Conservation (phyloP, 2,329 filamentous ascomycete species). For the Penicillium sp. region DNA sequence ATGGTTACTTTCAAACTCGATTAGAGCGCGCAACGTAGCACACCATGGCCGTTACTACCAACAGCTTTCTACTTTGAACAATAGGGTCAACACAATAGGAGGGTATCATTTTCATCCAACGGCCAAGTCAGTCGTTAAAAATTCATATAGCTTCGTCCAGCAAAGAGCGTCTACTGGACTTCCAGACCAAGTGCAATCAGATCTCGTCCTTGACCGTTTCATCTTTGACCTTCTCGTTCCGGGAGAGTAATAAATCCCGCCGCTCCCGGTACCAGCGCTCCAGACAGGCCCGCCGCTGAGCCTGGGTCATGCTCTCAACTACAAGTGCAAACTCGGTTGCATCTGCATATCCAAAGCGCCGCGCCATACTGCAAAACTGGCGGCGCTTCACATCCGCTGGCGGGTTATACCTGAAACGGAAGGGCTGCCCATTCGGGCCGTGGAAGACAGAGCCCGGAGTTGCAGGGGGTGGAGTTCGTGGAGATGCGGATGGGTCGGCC, state of each 20-base stretch:
- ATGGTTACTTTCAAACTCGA: too few species aligned
- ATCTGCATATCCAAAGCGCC: slow-evolving; percentile 69
- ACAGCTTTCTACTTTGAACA: too few species aligned
- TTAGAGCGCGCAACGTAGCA: too few species aligned
- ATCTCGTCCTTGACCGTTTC: slow-evolving; percentile 5
- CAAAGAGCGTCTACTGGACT: too few species aligned
- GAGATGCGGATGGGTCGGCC: slow-evolving; percentile 9
- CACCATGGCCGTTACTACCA: too few species aligned
- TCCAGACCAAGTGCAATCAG: too few species aligned
- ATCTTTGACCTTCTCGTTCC: neutral
- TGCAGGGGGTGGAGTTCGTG: slow-evolving; percentile 12
- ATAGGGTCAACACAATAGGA: neutral
- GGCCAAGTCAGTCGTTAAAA: neutral
- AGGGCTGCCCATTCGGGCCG: slow-evolving; percentile 40
- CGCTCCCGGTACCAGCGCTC: slow-evolving; percentile 75
- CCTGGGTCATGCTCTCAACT: slow-evolving; percentile 87
- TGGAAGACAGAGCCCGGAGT: slow-evolving; percentile 11
- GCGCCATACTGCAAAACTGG: slow-evolving; percentile 90
- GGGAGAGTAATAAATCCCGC: slow-evolving; percentile 47
- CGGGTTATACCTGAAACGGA: slow-evolving; percentile 66
- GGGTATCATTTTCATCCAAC: slow-evolving; percentile 3
- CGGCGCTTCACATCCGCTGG: slow-evolving; percentile 69
- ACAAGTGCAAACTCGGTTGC: slow-evolving; percentile 82
- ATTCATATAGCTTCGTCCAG: too few species aligned
- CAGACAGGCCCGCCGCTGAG: slow-evolving; percentile 71